phyloP scores from a whole-genome alignment of 768 basidiomycete genomes.

The Tulasnella sp. region DNA sequence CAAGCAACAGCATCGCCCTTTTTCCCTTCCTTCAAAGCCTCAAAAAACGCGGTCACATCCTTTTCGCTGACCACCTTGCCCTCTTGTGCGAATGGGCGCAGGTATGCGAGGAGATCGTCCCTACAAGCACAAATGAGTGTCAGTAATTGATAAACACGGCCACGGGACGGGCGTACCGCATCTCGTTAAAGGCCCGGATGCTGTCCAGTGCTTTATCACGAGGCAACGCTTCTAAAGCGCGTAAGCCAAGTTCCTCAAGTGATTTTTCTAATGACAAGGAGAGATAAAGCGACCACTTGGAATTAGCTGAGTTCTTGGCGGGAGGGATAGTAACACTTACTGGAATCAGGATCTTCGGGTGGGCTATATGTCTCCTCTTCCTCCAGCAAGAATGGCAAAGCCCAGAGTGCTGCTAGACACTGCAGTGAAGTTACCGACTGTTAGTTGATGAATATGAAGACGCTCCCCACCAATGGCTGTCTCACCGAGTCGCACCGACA shows the following conservation, averaged over 20 bases:
- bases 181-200: slow-evolving; percentile 78
- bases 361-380: slow-evolving; percentile 80
- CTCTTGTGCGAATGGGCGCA: slow-evolving; percentile 78
- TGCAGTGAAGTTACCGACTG: slow-evolving; percentile 41
- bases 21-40: slow-evolving; percentile 39
- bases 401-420: slow-evolving; percentile 63
- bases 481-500: slow-evolving; percentile 68
- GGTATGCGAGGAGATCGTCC: slow-evolving; percentile 68
- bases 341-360: slow-evolving; percentile 84
- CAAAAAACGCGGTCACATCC: slow-evolving; percentile 73
- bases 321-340: slow-evolving; percentile 44
- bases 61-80: slow-evolving; percentile 73
- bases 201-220: slow-evolving; percentile 82
- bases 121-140: slow-evolving; percentile 45
- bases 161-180: slow-evolving; percentile 57
- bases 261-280: slow-evolving; percentile 58
- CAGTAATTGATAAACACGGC: background rate
- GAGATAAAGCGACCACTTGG: background rate
- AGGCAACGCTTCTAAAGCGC: slow-evolving; percentile 71
- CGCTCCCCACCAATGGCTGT: slow-evolving; percentile 10
- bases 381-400: slow-evolving; percentile 63
- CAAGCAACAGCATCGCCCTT: background rate
- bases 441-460: background rate
- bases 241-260: slow-evolving; percentile 80
- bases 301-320: background rate